A percentile compares a stretch with the other conserved stretches of the same genome.
Evolutionary conservation across 345 rosid species (phyloP).

Genomic region (Brassica carinata): DNA sequence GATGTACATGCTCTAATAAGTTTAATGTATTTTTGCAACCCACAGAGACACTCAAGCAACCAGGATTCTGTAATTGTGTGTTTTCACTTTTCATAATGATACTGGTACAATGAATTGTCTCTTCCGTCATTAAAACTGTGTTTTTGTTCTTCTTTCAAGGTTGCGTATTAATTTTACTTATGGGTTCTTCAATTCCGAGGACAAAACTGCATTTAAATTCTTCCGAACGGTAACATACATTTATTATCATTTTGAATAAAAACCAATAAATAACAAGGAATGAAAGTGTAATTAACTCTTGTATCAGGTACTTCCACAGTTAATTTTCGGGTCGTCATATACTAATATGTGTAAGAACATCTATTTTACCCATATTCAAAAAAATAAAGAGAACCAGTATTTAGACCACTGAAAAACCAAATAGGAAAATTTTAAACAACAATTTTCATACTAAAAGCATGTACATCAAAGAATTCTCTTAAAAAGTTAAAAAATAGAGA

Average conservation of each 20-base stretch:
- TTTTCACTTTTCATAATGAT: constrained; percentile 4
- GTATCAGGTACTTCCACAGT: constrained; percentile 14
- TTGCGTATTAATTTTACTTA: constrained; percentile 21
- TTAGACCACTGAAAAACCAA: not conserved
- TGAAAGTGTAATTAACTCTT: not conserved
- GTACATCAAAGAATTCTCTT: not conserved
- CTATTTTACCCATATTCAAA: not conserved
- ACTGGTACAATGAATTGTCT: constrained; percentile 12
- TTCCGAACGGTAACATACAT: constrained; percentile 37
- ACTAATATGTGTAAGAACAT: not conserved
- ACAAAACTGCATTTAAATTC: constrained; percentile 19
- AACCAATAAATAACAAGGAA: not conserved
- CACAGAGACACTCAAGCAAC: not conserved
- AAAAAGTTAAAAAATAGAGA: too few relatives aligned
- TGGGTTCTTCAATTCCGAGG: constrained; percentile 21
- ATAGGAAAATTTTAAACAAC: too few relatives aligned
- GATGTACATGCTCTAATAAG: not conserved
- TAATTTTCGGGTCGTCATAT: not conserved
- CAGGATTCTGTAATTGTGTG: not conserved
- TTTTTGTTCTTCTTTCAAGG: constrained; percentile 20
- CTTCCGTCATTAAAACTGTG: constrained; percentile 15
- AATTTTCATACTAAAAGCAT: not conserved
- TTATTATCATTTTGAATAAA: constrained; percentile 19
- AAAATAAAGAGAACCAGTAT: not conserved
- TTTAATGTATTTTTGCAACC: not conserved